A percentile compares a stretch with the other conserved stretches of the same genome.
Conservation (phyloP, 768 basidiomycete species). For the Chlorophyllum brunneum region DNA sequence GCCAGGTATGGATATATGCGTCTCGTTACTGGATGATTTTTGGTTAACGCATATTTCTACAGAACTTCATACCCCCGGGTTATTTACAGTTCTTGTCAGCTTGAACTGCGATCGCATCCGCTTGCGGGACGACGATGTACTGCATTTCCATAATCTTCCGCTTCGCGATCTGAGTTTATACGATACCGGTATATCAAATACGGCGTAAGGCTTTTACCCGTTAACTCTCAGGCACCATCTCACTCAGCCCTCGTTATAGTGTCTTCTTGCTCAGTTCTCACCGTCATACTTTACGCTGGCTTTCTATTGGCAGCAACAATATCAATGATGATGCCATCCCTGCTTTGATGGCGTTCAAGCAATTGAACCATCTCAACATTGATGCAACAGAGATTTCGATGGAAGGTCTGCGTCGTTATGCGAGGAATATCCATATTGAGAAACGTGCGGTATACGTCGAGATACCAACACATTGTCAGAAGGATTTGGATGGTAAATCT, state of each 20-base stretch:
- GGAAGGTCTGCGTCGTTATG: slow-evolving; percentile 45
- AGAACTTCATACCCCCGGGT: slow-evolving; percentile 3
- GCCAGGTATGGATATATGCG: neutral
- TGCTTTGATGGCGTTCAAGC: slow-evolving; percentile 45
- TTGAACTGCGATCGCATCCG: neutral
- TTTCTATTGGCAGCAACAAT: slow-evolving; percentile 49
- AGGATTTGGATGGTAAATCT: slow-evolving; percentile 46
- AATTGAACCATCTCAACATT: slow-evolving; percentile 47
- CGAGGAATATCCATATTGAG: slow-evolving; percentile 30
- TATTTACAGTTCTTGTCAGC: neutral
- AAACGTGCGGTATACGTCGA: slow-evolving; percentile 45
- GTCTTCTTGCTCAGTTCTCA: slow-evolving; percentile 55
- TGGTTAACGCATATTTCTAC: neutral
- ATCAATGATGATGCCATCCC: slow-evolving; percentile 57
- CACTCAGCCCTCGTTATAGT: slow-evolving; percentile 25
- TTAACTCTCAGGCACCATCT: neutral
- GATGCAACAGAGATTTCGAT: slow-evolving; percentile 53
- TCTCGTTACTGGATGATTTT: neutral
- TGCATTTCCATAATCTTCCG: slow-evolving; percentile 4
- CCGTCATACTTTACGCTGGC: slow-evolving; percentile 46
- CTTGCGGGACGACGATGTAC: neutral
- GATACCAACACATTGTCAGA: slow-evolving; percentile 48
- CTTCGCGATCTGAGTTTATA: neutral
- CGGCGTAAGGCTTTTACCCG: slow-evolving; percentile 41
- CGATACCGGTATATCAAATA: slow-evolving; percentile 55